phyloP scores from a whole-genome alignment of 176 grass and related monocot genomes.

The Elaeis guineensis region DNA sequence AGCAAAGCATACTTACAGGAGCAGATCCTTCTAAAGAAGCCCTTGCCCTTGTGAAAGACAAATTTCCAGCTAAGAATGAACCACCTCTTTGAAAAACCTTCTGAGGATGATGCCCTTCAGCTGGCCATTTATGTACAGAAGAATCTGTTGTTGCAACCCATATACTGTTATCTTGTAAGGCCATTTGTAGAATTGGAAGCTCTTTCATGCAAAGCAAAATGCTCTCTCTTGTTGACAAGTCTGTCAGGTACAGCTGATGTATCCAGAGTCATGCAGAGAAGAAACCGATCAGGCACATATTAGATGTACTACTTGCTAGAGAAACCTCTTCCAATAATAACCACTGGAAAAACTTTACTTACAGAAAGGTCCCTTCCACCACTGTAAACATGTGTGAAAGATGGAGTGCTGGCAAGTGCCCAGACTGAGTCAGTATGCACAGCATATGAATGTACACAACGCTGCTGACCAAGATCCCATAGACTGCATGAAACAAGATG shows the following conservation, averaged over 20 bases:
- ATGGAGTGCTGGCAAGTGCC: conserved; percentile 76
- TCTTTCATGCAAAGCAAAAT: conserved; percentile 80
- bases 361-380: conserved; percentile 95
- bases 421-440: conserved; percentile 96
- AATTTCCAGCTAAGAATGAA: conserved; percentile 95
- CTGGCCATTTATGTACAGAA: conserved; percentile 72
- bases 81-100: conserved; percentile 83
- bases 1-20: conserved; percentile 54
- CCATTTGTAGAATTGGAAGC: conserved; percentile 66
- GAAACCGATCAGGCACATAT: conserved; percentile 12
- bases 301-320: not conserved
- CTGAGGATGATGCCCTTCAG: conserved; percentile 53
- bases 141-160: conserved; percentile 87
- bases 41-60: conserved; percentile 90
- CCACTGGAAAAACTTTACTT: conserved; percentile 18
- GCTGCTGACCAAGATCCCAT: conserved; percentile 98
- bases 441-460: conserved; percentile 95
- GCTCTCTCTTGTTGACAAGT: conserved; percentile 82
- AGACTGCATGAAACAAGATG: conserved; percentile 43
- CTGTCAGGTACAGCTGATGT: conserved; percentile 79
- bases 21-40: conserved; percentile 95
- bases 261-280: conserved; percentile 8
- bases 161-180: conserved; percentile 89
- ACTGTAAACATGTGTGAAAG: conserved; percentile 95
- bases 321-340: too few species aligned